Conservation (phyloP, 2,329 filamentous ascomycete genomes). For the Hypocreales sp. region DNA sequence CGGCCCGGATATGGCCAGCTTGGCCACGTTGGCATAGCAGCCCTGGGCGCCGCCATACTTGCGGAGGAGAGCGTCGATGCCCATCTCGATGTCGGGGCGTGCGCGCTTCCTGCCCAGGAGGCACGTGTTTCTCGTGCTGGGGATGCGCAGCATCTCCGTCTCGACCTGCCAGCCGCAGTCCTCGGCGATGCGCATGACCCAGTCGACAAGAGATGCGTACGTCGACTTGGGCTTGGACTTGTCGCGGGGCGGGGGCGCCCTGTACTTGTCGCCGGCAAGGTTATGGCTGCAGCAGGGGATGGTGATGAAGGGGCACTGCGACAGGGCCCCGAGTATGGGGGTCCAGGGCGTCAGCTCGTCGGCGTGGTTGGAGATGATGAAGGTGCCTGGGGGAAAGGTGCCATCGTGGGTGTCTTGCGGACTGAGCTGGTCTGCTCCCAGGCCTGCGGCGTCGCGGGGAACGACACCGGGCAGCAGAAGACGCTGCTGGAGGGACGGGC, state of each 20-base stretch:
- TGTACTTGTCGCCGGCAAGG: slow-evolving; percentile 58
- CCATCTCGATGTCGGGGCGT: slow-evolving; percentile 12
- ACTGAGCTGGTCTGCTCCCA: slow-evolving; percentile 4
- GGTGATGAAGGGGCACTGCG: slow-evolving; percentile 67
- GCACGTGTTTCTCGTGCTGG: slow-evolving; percentile 76
- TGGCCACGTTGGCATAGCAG: slow-evolving; percentile 43
- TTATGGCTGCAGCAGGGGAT: slow-evolving; percentile 94
- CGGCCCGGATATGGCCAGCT: slow-evolving; percentile 37
- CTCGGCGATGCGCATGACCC: slow-evolving; percentile 53
- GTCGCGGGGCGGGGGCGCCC: slow-evolving; percentile 43
- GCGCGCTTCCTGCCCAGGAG: slow-evolving; percentile 49
- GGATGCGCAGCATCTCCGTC: slow-evolving; percentile 77
- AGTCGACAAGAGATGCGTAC: slow-evolving; percentile 71
- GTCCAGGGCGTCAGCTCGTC: slow-evolving; percentile 96
- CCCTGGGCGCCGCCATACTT: slow-evolving; percentile 40
- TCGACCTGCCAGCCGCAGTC: slow-evolving; percentile 66
- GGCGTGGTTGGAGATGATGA: slow-evolving; percentile 93
- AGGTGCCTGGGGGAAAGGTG: slow-evolving; percentile 56
- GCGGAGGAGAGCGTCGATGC: slow-evolving; percentile 27
- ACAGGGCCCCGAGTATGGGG: slow-evolving; percentile 66
- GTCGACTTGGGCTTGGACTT: slow-evolving; percentile 44
- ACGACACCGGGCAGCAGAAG: slow-evolving; percentile 34
- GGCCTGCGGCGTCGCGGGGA: slow-evolving; percentile 4
- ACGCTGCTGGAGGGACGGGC: slow-evolving; percentile 24
- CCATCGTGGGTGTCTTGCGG: slow-evolving; percentile 36